Conservation (phyloP, 805 yeast genomes). For the Candida coleopterorum region DNA sequence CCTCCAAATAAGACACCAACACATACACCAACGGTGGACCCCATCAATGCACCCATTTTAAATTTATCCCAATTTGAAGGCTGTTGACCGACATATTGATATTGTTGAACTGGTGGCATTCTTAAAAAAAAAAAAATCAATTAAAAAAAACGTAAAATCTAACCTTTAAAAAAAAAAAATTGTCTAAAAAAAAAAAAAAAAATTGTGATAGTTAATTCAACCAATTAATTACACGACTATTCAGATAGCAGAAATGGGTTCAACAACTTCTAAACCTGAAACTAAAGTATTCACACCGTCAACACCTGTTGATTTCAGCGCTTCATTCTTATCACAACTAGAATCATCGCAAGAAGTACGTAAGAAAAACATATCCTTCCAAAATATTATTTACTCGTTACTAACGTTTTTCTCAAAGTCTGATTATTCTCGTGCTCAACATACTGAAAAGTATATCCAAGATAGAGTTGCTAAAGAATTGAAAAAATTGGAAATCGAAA, state of each 20-base stretch:
- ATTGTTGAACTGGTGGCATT: constrained; percentile 69
- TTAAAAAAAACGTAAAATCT: not conserved
- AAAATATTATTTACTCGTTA: too few relatives aligned
- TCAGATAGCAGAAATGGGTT: constrained; percentile 55
- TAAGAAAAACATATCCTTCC: constrained; percentile 11
- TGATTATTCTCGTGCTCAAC: constrained; percentile 67
- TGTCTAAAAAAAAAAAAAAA: too few relatives aligned
- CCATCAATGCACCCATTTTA: constrained; percentile 99
- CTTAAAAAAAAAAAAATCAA: too few relatives aligned
- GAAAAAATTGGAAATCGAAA: constrained; percentile 47
- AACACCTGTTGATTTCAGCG: constrained; percentile 64
- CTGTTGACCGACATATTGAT: constrained; percentile 45
- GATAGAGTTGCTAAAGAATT: constrained; percentile 59
- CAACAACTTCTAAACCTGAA: constrained; percentile 57
- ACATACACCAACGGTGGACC: constrained; percentile 86
- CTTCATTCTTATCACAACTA: constrained; percentile 58
- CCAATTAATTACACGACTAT: constrained; percentile 5
- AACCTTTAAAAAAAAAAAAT: constrained; percentile 2
- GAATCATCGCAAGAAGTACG: constrained; percentile 54
- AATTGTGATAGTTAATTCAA: not conserved
- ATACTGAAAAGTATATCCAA: constrained; percentile 61
- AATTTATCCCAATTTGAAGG: constrained; percentile 93
- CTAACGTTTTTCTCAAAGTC: constrained; percentile 28
- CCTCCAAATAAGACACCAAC: constrained; percentile 95
- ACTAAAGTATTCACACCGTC: constrained; percentile 63